phyloP scores from a whole-genome alignment of 495 filamentous ascomycete genomes.

The Neurospora sublineolata region DNA sequence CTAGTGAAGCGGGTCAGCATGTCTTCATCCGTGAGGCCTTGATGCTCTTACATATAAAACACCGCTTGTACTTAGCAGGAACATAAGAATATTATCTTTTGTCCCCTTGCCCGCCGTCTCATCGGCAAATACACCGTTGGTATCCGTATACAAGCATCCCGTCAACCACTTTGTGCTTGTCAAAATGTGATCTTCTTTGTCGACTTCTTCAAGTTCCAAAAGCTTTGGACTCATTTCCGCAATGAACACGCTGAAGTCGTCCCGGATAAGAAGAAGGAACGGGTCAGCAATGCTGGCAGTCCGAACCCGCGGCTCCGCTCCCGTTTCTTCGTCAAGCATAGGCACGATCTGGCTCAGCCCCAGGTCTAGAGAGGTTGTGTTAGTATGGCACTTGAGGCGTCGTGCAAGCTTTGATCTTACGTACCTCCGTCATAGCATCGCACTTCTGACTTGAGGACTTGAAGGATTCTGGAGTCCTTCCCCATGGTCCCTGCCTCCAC shows the following conservation, averaged over 20 bases:
- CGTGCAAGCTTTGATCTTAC: slow-evolving; percentile 22
- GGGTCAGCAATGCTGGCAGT: slow-evolving; percentile 81
- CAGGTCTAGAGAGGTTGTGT: slow-evolving; percentile 47
- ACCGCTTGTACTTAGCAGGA: slow-evolving; percentile 58
- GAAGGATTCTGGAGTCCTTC: slow-evolving; percentile 63
- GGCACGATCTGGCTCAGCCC: slow-evolving; percentile 80
- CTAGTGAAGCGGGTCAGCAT: slow-evolving; percentile 21
- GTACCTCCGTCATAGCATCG: slow-evolving; percentile 79
- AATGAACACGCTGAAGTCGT: slow-evolving; percentile 67
- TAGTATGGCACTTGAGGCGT: slow-evolving; percentile 9
- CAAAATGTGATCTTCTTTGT: slow-evolving; percentile 41
- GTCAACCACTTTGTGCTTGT: slow-evolving; percentile 60
- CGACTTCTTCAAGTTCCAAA: slow-evolving; percentile 69
- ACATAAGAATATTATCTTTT: slow-evolving; percentile 50
- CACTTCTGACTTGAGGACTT: slow-evolving; percentile 73
- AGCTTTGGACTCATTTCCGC: slow-evolving; percentile 40
- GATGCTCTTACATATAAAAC: slow-evolving; percentile 55
- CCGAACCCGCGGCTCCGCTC: slow-evolving; percentile 58
- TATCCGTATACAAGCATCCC: slow-evolving; percentile 67
- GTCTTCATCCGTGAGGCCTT: background rate
- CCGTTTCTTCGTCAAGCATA: slow-evolving; percentile 77
- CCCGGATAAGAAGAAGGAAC: slow-evolving; percentile 72
- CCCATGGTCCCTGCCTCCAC: slow-evolving; percentile 72
- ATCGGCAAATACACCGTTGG: slow-evolving; percentile 41
- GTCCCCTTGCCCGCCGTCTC: slow-evolving; percentile 29